Evolutionary conservation across 2,329 filamentous ascomycete genomes (phyloP).

Genomic region (Cladosporium sp.): DNA sequence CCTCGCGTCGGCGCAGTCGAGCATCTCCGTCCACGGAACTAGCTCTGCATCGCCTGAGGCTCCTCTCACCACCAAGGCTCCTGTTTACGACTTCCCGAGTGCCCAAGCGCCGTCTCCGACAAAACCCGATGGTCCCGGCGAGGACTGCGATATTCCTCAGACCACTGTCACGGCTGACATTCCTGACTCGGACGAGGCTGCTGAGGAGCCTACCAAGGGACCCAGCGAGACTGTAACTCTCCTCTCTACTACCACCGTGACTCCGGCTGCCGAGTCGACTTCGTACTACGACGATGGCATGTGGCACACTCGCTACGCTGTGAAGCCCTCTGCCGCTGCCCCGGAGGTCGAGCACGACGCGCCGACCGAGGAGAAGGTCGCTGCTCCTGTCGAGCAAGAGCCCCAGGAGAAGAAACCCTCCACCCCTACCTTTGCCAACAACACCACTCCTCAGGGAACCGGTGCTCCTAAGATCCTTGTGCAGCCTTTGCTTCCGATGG

Average conservation of each 20-base stretch:
- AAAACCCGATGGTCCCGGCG: not conserved
- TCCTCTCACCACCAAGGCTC: constrained; percentile 2
- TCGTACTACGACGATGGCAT: constrained; percentile 40
- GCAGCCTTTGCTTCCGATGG: not conserved
- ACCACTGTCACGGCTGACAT: constrained; percentile 1
- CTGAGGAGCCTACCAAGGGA: not conserved
- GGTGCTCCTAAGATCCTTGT: not conserved
- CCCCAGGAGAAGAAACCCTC: not conserved
- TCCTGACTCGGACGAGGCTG: not conserved
- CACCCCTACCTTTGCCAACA: not conserved
- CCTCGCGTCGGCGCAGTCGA: constrained; percentile 1
- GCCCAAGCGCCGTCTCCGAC: not conserved
- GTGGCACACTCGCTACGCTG: constrained; percentile 39
- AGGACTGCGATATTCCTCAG: not conserved
- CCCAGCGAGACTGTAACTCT: constrained; percentile 5
- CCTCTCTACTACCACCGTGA: constrained; percentile 12
- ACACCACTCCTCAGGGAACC: not conserved
- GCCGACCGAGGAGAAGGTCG: constrained; percentile 2
- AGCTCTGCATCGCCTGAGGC: not conserved
- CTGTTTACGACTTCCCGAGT: not conserved
- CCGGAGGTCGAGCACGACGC: constrained; percentile 12
- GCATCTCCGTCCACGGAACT: not conserved
- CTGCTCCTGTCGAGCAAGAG: not conserved
- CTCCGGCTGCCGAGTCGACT: constrained; percentile 17
- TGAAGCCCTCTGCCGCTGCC: constrained; percentile 25